Percentiles rank a stretch among this genome's conserved stretches.
Evolutionary conservation across 805 yeast species (phyloP).

Genomic region (Brettanomyces custersianus): DNA sequence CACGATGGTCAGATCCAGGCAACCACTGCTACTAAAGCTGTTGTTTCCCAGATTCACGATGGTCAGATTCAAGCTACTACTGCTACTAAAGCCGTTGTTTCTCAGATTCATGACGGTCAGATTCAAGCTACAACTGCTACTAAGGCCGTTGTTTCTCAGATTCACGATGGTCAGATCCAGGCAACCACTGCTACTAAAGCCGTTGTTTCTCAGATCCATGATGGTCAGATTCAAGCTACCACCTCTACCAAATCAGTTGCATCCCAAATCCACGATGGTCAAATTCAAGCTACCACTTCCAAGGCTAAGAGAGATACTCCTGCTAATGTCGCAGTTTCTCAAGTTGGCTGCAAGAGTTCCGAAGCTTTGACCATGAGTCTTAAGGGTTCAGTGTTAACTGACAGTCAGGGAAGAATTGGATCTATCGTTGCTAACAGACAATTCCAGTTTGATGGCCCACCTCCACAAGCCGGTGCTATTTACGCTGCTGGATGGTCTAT

Average conservation of each 20-base stretch:
- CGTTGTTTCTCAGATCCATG: constrained; percentile 34
- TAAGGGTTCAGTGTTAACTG: constrained; percentile 32
- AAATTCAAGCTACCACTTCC: constrained; percentile 26
- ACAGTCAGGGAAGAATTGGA: constrained; percentile 43
- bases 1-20: constrained; percentile 36
- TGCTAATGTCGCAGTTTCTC: constrained; percentile 19
- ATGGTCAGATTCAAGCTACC: constrained; percentile 26
- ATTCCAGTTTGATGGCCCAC: constrained; percentile 60
- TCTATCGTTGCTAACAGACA: constrained; percentile 56
- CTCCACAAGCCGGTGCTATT: constrained; percentile 52
- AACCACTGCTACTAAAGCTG: constrained; percentile 26
- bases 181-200: constrained; percentile 34
- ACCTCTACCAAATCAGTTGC: constrained; percentile 29
- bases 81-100: constrained; percentile 18
- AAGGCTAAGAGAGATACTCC: constrained; percentile 18
- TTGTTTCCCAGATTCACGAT: constrained; percentile 50
- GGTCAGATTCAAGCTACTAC: constrained; percentile 48
- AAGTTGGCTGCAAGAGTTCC: constrained; percentile 27
- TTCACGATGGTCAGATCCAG: constrained; percentile 57
- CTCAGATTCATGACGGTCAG: constrained; percentile 32
- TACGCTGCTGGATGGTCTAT: constrained; percentile 47
- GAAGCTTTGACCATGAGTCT: constrained; percentile 36
- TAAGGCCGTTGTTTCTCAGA: constrained; percentile 40
- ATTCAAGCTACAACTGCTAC: constrained; percentile 29
- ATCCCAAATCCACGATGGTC: constrained; percentile 22